A percentile compares a stretch with the other conserved stretches of the same genome.
Evolutionary conservation across 441 rosid genomes (phyloP).

Genomic region (Arabidopsis lyrata): DNA sequence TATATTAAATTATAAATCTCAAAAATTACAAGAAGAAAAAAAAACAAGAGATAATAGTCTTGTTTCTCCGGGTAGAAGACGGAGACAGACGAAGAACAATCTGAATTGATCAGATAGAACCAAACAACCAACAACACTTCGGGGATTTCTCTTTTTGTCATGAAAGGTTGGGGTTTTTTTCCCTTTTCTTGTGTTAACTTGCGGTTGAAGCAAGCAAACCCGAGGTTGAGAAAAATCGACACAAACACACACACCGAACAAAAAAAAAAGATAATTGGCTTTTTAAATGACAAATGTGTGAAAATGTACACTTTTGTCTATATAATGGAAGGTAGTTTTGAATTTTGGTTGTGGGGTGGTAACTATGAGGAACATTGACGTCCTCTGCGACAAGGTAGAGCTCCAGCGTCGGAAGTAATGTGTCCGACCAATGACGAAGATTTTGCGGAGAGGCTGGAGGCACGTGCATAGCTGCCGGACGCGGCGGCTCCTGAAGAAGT

Average conservation of each 20-base stretch:
- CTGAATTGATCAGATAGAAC: conserved; percentile 42
- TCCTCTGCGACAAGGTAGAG: conserved; percentile 68
- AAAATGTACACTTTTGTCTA: conserved; percentile 48
- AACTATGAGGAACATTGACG: conserved; percentile 60
- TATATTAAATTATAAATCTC: conserved; percentile 43
- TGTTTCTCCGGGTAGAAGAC: conserved; percentile 26
- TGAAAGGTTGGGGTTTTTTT: conserved; percentile 33
- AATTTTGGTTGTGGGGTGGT: conserved; percentile 22
- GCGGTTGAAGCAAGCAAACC: conserved; percentile 41
- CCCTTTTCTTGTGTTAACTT: conserved; percentile 39
- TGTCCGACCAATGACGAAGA: conserved; percentile 83
- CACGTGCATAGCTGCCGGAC: conserved; percentile 89
- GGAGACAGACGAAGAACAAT: conserved; percentile 33
- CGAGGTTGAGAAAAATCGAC: conserved; percentile 46
- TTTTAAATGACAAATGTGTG: conserved; percentile 47
- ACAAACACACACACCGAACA: conserved; percentile 33
- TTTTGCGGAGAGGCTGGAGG: conserved; percentile 92
- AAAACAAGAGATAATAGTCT: conserved; percentile 21
- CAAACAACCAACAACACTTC: conserved; percentile 46
- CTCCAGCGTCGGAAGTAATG: conserved; percentile 78
- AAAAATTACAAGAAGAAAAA: conserved; percentile 1
- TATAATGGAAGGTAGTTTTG: conserved; percentile 34
- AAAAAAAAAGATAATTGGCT: conserved; percentile 42
- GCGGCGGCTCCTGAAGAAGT: conserved; percentile 91
- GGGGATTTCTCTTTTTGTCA: conserved; percentile 41